phyloP scores from a whole-genome alignment of 108 stramenopile species.

The Skeletonema costatum region DNA sequence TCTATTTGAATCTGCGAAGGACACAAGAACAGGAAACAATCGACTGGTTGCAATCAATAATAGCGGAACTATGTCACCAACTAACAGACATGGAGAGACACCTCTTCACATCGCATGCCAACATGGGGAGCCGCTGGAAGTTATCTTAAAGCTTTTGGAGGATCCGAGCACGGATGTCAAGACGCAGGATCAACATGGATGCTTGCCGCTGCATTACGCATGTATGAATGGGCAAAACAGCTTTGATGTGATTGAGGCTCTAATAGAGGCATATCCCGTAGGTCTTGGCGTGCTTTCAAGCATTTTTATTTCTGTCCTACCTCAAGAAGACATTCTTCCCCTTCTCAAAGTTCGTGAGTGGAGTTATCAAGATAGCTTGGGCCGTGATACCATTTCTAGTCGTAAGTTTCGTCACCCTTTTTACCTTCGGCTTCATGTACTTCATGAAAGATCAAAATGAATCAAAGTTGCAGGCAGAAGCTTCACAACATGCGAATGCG shows the following conservation, averaged over 20 bases:
- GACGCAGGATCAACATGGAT: background rate
- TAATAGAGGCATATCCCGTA: conserved; percentile 37
- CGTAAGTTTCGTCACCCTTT: background rate
- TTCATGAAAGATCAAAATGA: background rate
- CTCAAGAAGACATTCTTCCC: conserved; percentile 10
- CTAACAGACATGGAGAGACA: too few species aligned
- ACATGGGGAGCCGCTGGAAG: background rate
- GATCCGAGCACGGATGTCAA: background rate
- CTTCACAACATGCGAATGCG: background rate
- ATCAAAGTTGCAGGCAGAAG: background rate
- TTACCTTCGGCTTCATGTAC: conserved; percentile 8
- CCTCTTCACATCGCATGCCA: background rate
- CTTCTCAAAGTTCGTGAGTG: conserved; percentile 3
- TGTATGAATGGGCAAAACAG: conserved; percentile 14
- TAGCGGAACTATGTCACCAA: too few species aligned
- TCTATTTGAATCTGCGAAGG: too few species aligned
- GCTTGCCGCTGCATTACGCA: conserved; percentile 2
- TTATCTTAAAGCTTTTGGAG: background rate
- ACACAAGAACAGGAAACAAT: too few species aligned
- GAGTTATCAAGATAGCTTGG: conserved; percentile 1
- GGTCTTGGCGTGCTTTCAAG: background rate
- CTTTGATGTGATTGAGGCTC: conserved; percentile 44
- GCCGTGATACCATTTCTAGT: background rate
- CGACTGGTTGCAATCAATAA: too few species aligned
- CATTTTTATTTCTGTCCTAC: background rate